Evolutionary conservation across 306 rosid genomes (phyloP).

Genomic region (Gastrolobium bilobum): DNA sequence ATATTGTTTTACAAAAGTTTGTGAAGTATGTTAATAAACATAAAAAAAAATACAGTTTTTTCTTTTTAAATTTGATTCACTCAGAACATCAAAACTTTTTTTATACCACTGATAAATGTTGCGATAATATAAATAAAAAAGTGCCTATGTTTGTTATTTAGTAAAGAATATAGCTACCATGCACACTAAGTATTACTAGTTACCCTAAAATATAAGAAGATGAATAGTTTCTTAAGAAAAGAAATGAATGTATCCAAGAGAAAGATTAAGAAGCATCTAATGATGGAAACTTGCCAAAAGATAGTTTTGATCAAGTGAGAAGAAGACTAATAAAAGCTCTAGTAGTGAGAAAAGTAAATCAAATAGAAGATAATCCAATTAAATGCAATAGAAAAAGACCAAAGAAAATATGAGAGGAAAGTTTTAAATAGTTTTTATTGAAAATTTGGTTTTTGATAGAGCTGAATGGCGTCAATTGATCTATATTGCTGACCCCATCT

Average conservation of each 20-base stretch:
- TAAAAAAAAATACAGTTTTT: no score
- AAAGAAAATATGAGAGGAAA: not conserved
- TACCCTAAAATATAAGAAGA: no score
- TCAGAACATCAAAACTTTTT: no score
- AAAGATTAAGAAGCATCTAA: not conserved
- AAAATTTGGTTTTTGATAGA: not conserved
- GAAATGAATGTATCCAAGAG: not conserved
- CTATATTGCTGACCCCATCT: not conserved
- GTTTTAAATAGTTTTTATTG: slow-evolving; percentile 2
- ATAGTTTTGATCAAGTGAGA: not conserved
- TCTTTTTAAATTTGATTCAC: no score
- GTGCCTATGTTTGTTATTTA: no score
- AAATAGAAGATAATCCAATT: not conserved
- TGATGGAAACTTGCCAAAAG: not conserved
- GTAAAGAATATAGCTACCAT: no score
- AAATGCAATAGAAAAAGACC: not conserved
- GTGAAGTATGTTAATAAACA: no score
- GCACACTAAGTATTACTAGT: no score
- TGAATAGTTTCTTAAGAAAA: no score
- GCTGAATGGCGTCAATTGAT: not conserved
- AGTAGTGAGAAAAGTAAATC: not conserved
- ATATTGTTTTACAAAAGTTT: no score
- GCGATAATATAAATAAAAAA: no score
- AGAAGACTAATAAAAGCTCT: not conserved
- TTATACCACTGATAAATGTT: no score